Conservation (phyloP, 805 yeast genomes). For the Lachancea fermentati region DNA sequence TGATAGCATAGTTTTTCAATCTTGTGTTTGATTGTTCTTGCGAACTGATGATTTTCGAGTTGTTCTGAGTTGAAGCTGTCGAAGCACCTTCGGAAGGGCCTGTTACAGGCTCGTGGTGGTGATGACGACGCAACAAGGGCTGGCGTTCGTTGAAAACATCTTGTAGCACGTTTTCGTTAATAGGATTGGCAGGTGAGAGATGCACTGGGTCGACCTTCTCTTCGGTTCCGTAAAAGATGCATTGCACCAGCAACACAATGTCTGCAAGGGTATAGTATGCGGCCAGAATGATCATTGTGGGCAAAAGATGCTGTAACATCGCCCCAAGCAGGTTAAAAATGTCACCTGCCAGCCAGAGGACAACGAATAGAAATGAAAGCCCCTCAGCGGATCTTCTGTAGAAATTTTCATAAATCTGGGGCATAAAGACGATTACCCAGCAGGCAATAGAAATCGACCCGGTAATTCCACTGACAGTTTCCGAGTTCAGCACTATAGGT, state of each 20-base stretch:
- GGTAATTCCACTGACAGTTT: constrained; percentile 65
- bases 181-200: constrained; percentile 83
- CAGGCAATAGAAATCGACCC: constrained; percentile 90
- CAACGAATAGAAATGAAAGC: constrained; percentile 75
- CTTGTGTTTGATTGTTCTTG: constrained; percentile 18
- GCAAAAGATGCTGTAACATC: constrained; percentile 79
- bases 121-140: constrained; percentile 19
- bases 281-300: constrained; percentile 91
- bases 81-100: constrained; percentile 8
- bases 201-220: constrained; percentile 64
- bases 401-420: constrained; percentile 91
- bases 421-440: constrained; percentile 97
- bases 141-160: constrained; percentile 35
- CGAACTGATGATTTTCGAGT: constrained; percentile 10
- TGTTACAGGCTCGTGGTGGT: constrained; percentile 8
- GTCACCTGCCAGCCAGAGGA: constrained; percentile 91
- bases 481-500: constrained; percentile 59
- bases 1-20: constrained; percentile 21
- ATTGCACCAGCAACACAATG: constrained; percentile 74
- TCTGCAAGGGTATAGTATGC: constrained; percentile 92
- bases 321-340: constrained; percentile 91
- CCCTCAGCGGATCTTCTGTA: constrained; percentile 85
- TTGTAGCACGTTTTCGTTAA: constrained; percentile 61
- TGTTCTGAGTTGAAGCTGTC: constrained; percentile 8
- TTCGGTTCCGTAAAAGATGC: constrained; percentile 65